Evolutionary conservation across 768 basidiomycete genomes (phyloP), one percentile per base, ranked within the genome.

Genomic region (Austroboletus eburneus): DNA sequence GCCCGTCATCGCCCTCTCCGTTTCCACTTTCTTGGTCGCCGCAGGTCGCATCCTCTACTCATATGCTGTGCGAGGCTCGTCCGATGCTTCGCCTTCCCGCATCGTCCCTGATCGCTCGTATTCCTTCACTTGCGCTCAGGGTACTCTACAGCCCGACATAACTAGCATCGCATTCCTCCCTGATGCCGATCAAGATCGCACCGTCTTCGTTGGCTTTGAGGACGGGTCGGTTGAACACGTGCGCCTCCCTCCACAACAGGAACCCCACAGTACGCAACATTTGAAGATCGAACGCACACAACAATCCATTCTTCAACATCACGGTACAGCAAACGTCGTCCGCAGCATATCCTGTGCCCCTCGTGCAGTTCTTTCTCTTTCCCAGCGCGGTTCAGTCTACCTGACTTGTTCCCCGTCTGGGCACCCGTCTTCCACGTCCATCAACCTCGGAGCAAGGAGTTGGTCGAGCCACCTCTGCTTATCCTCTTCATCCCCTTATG

Each of bases 391-490:
- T 36, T 68, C 62, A 29, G 81, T 72, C 35, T 66, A 66, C 25
- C 62, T 80, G 42, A 59, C 60, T 45, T 56, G 69, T 45, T 46
- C 63, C 48, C 50, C 42, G 48, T 53, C 50, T 33, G 25, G 56
- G n/a, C 44, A 56, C 43, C 36, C 50, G 10, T 37, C 61, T 5
- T 25, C 58, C 13, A 52, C 65, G 0, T 57, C 65, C 27, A 61
- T 83, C 32, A 63, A 78, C 37, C 63, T 88, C 29, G 62, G 72
- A 35, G 51, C 66, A 4, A 80, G 79, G 34, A 76, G 80, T 54
- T 91, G 88, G 88, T 64, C 72, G 6, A 76, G 78, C 17, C 71
- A 81, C 52, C 74, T 90, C 43, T 79, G 69, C 43, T 63, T 75
- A 39, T 60, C 71, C 9, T 67, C 78, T 13, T 71, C 79, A 4